Conservation (phyloP, 495 filamentous ascomycete species). For the Neurospora sp. region DNA sequence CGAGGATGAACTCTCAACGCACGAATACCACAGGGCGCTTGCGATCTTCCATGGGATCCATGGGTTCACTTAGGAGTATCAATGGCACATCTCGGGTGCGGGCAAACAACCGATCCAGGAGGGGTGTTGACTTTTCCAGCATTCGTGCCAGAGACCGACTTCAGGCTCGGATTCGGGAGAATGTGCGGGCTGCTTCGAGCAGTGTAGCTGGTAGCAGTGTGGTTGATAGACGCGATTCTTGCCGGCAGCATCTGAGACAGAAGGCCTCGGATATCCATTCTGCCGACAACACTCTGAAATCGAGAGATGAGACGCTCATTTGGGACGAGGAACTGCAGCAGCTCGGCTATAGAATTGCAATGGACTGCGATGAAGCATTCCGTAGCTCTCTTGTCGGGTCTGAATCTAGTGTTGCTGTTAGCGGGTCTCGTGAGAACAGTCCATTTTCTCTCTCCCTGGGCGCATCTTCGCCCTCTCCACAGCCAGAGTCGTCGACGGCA, state of each 20-base stretch:
- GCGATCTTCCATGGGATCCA: constrained; percentile 34
- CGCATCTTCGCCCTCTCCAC: not conserved
- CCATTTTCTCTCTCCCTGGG: constrained; percentile 20
- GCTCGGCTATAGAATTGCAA: constrained; percentile 38
- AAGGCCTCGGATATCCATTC: not conserved
- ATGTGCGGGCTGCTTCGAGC: constrained; percentile 9
- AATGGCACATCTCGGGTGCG: constrained; percentile 37
- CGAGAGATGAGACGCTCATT: constrained; percentile 12
- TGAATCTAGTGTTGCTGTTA: constrained; percentile 14
- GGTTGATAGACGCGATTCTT: not conserved
- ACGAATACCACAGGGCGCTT: constrained; percentile 11
- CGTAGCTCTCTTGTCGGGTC: constrained; percentile 54
- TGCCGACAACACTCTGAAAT: not conserved
- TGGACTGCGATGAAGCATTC: constrained; percentile 64
- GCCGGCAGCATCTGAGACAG: not conserved
- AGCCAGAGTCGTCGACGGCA: not conserved
- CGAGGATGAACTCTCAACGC: constrained; percentile 12
- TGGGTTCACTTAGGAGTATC: constrained; percentile 52
- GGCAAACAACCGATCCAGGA: constrained; percentile 55
- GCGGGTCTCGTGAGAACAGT: constrained; percentile 11
- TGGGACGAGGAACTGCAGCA: constrained; percentile 43
- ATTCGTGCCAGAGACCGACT: constrained; percentile 20
- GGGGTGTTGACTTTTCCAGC: constrained; percentile 69
- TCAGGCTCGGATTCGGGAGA: constrained; percentile 8
- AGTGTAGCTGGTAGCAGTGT: constrained; percentile 16